Evolutionary conservation across 2,329 filamentous ascomycete species (phyloP).

Genomic region (Aschersonia sp.): DNA sequence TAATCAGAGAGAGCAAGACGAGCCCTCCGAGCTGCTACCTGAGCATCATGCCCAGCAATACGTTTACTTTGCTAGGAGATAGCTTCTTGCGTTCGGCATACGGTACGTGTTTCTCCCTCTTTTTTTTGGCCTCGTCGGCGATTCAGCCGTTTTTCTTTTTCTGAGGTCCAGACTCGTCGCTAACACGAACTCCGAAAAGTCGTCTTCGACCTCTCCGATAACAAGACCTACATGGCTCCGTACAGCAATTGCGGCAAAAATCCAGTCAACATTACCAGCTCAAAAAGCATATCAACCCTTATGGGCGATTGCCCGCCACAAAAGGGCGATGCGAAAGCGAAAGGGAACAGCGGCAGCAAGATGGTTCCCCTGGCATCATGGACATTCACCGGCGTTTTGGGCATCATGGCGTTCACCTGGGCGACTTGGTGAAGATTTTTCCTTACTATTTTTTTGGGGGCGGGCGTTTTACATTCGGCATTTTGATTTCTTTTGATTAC

Average conservation of each 20-base stretch:
- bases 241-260: slow-evolving; percentile 32
- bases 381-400: neutral
- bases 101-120: slow-evolving; percentile 15
- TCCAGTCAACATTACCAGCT: slow-evolving; percentile 6
- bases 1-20: slow-evolving; percentile 18
- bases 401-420: neutral
- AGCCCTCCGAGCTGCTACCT: slow-evolving; percentile 26
- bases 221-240: slow-evolving; percentile 33
- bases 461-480: too few species aligned
- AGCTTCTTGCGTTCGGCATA: slow-evolving; percentile 39
- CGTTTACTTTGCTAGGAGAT: slow-evolving; percentile 36
- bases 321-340: neutral
- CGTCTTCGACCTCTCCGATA: slow-evolving; percentile 36
- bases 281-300: slow-evolving; percentile 6
- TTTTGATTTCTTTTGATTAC: too few species aligned
- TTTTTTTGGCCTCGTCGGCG: neutral
- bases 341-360: neutral
- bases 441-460: neutral
- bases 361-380: neutral
- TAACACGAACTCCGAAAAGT: slow-evolving; percentile 11
- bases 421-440: neutral
- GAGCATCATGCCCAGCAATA: slow-evolving; percentile 30
- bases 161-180: too few species aligned
- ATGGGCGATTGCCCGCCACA: slow-evolving; percentile 6
- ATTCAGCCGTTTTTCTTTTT: neutral